Base-by-base conservation (phyloP, 2,329 filamentous ascomycete species). In the Ceratocystis destructans region DNA sequence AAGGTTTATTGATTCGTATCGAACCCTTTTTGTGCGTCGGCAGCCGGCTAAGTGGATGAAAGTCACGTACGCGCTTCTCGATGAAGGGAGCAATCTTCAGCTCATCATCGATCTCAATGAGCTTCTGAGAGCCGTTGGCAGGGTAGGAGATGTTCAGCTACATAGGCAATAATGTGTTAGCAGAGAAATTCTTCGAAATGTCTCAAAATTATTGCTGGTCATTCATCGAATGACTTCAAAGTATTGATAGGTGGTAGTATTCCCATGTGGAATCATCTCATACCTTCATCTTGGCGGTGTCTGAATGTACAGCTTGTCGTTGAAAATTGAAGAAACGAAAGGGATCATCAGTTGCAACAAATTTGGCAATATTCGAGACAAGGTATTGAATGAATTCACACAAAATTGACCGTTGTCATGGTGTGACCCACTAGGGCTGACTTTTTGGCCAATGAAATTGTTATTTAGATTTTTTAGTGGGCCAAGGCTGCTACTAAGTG, bases 111-210 rank as follows among this genome's bases (percentile, higher is more conserved):
- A 99, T 83, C 75, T 99, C 95, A 83, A 99, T 87, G 79, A 99
- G 86, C 86, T 99, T 99, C 82, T 99, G 94, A 77, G 91, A 94
- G 87, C 94, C 94, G 83, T 97, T 97, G 87, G 93, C 90, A 82
- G 94, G 94, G 87, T 92, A 96, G 75, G 80, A 83, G 76, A 85
- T 83, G 82, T 85, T 85, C 79, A 85, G 79, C 82, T 83, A 33
- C n/a, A 61, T 25, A 22, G 22, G 55, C 12, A 15, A 25, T 20
- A 25, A 12, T 15, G 25, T 53, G 66, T 67, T 57, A 67, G 62
- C 44, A 61, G 48, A 15, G 55, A 37, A 57, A 8, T 17, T 20
- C 20, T 59, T 20, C n/a, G 37, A 15, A 15, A 15, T 41, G 37
- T 41, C 10, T 41, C 37, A 12, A 41, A 41, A 15, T 41, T 15